Conservation (phyloP, 176 grass and related monocot genomes). For the Tillandsia leiboldiana region DNA sequence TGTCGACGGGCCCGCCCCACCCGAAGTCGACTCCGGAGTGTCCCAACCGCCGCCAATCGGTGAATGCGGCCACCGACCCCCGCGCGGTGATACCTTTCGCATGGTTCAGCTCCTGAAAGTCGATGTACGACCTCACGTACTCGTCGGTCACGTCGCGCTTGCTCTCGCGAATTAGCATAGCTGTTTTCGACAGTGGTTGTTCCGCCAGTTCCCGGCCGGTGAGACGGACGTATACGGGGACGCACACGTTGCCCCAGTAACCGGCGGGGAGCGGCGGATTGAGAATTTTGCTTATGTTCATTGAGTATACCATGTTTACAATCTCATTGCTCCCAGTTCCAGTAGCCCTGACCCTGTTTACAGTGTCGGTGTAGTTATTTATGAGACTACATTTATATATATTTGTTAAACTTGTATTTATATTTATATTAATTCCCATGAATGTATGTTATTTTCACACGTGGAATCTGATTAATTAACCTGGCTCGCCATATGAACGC, state of each 20-base stretch:
- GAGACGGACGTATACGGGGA: conserved; percentile 54
- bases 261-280: conserved; percentile 28
- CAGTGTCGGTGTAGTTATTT: background rate
- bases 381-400: background rate
- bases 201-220: conserved; percentile 25
- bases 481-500: conserved; percentile 77
- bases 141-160: conserved; percentile 45
- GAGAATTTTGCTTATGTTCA: conserved; percentile 66
- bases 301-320: conserved; percentile 84
- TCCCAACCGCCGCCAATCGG: conserved; percentile 60
- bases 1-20: conserved; percentile 34
- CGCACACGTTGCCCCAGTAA: conserved; percentile 81
- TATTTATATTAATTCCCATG: too few relatives aligned
- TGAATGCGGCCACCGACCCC: conserved; percentile 45
- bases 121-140: conserved; percentile 73
- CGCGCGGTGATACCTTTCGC: conserved; percentile 40
- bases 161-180: conserved; percentile 36
- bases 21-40: conserved; percentile 71
- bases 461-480: conserved; percentile 5
- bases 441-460: background rate
- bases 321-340: conserved; percentile 13
- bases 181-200: conserved; percentile 33
- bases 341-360: conserved; percentile 37
- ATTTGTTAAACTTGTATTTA: background rate
- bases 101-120: conserved; percentile 47